Percentiles rank a stretch among this genome's conserved stretches.
Evolutionary conservation across 2,329 filamentous ascomycete genomes (phyloP).

Genomic region (Lasiodiplodia sp.): DNA sequence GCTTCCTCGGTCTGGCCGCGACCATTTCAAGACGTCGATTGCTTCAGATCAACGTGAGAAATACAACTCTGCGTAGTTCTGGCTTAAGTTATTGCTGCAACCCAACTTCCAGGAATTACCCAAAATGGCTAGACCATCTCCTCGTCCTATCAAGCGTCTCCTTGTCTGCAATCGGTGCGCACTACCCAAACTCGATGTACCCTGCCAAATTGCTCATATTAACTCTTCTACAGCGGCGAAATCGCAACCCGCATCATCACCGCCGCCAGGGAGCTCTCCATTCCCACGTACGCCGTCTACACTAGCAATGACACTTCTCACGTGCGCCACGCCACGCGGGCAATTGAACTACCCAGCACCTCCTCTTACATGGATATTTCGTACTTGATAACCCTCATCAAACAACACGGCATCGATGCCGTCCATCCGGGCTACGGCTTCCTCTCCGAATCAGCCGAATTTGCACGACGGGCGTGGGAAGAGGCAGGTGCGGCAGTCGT

Average conservation of each 20-base stretch:
- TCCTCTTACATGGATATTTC: constrained; percentile 62
- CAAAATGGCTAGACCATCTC: constrained; percentile 33
- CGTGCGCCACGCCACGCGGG: constrained; percentile 58
- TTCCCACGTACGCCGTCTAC: constrained; percentile 65
- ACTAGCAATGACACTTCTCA: constrained; percentile 64
- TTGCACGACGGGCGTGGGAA: constrained; percentile 58
- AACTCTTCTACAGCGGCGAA: constrained; percentile 53
- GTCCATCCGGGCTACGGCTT: constrained; percentile 71
- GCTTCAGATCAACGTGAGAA: neutral
- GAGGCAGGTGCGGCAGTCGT: constrained; percentile 59
- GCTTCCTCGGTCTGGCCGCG: neutral
- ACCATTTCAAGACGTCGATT: neutral
- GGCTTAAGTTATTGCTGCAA: neutral
- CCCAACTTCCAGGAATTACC: neutral
- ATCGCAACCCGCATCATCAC: constrained; percentile 68
- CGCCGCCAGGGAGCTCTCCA: constrained; percentile 64
- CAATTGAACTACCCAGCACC: constrained; percentile 59
- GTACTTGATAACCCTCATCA: constrained; percentile 55
- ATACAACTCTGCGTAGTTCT: neutral
- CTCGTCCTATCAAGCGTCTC: constrained; percentile 56
- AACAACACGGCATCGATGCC: constrained; percentile 60
- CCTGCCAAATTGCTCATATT: neutral
- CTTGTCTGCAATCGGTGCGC: constrained; percentile 58
- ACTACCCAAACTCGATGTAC: constrained; percentile 42
- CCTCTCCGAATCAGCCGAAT: constrained; percentile 62